Conservation (phyloP, 176 grass and related monocot genomes). For the Aegilops tauschii region DNA sequence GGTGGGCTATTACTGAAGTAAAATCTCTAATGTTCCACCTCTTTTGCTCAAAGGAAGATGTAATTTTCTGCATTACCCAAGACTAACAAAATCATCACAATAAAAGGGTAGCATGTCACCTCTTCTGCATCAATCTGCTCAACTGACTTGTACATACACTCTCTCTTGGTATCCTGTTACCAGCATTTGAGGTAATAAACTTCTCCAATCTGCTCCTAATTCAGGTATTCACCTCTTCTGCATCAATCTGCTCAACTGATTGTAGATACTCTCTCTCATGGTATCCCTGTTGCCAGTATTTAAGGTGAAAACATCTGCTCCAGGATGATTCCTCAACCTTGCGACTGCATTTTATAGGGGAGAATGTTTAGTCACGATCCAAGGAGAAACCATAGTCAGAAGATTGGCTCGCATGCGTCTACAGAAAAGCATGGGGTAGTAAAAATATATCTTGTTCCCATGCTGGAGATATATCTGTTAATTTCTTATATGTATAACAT, state of each 20-base stretch:
- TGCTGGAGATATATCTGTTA: neutral
- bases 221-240: slow-evolving; percentile 29
- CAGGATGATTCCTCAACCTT: slow-evolving; percentile 95
- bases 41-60: slow-evolving; percentile 1
- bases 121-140: slow-evolving; percentile 40
- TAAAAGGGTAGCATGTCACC: slow-evolving; percentile 13
- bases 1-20: neutral
- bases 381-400: neutral
- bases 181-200: slow-evolving; percentile 48
- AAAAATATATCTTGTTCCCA: neutral
- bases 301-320: slow-evolving; percentile 65
- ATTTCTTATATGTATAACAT: neutral
- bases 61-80: neutral
- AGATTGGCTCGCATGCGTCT: neutral
- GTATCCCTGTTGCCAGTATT: slow-evolving; percentile 64
- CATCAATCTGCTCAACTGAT: slow-evolving; percentile 59
- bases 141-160: slow-evolving; percentile 57
- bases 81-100: neutral
- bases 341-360: slow-evolving; percentile 52
- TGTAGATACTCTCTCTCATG: slow-evolving; percentile 59
- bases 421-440: neutral
- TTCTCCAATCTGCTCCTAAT: slow-evolving; percentile 33
- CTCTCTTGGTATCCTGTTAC: slow-evolving; percentile 61
- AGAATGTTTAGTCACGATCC: neutral
- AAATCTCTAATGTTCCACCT: neutral